Conservation (phyloP, 148 eudicot genomes). For the Silene latifolia region DNA sequence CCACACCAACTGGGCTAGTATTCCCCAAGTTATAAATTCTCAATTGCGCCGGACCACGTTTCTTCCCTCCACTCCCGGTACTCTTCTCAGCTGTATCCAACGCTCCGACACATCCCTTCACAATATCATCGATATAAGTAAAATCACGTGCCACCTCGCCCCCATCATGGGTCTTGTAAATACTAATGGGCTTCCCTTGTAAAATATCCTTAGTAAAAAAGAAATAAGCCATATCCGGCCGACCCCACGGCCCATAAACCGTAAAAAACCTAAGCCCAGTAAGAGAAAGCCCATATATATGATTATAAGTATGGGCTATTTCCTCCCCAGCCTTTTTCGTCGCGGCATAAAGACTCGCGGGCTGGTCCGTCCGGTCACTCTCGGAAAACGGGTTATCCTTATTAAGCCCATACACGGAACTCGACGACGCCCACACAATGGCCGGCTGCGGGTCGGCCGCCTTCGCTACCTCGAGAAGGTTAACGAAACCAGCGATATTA, state of each 20-base stretch:
- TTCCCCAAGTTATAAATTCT: slow-evolving; percentile 84
- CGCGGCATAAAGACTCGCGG: slow-evolving; percentile 89
- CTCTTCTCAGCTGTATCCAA: slow-evolving; percentile 93
- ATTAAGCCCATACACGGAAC: slow-evolving; percentile 85
- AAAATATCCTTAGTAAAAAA: slow-evolving; percentile 89
- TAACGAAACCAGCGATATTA: slow-evolving; percentile 81
- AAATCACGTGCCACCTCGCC: slow-evolving; percentile 88
- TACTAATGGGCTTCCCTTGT: slow-evolving; percentile 60
- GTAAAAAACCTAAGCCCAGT: slow-evolving; percentile 87
- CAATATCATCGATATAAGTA: slow-evolving; percentile 82
- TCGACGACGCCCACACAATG: slow-evolving; percentile 88
- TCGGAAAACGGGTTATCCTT: slow-evolving; percentile 78
- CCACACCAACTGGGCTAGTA: slow-evolving; percentile 80
- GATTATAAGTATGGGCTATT: slow-evolving; percentile 90
- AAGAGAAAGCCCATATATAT: slow-evolving; percentile 77
- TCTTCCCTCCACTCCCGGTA: slow-evolving; percentile 89
- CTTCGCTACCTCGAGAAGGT: slow-evolving; percentile 64
- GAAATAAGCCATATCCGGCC: slow-evolving; percentile 97
- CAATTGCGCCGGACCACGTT: slow-evolving; percentile 70
- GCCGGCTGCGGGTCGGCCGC: slow-evolving; percentile 81
- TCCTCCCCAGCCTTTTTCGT: slow-evolving; percentile 94
- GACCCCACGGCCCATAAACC: slow-evolving; percentile 93
- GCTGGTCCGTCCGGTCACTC: slow-evolving; percentile 67
- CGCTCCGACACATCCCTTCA: slow-evolving; percentile 81
- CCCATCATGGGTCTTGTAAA: slow-evolving; percentile 62